Evolutionary conservation across 2,329 filamentous ascomycete species (phyloP), one percentile per base, ranked within the genome.

Genomic region (Fusarium dlaminii): DNA sequence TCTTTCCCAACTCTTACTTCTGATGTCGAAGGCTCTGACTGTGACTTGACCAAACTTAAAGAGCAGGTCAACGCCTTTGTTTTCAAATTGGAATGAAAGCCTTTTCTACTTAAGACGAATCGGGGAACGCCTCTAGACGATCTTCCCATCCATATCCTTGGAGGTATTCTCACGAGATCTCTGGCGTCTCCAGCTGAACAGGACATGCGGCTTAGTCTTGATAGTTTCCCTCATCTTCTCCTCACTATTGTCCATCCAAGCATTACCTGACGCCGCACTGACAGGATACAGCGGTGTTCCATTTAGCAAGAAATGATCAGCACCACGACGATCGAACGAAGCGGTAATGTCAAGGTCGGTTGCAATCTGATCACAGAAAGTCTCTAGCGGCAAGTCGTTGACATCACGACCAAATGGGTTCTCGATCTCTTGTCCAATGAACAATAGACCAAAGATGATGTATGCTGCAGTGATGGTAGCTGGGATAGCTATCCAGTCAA

Each of bases 401-500:
- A 95, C 93, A 74, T 96, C 94, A 72, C 90, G 87, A 59, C 94
- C 94, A 81, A 96, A 96, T 3, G 94, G 94, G 77, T 96, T 94
- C 81, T 96, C 94, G 72, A 96, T 93, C 82, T 96, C 93, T 71
- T 90, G 90, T 39, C 94, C 94, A 77, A 96, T 96, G 70, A 88
- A 84, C 36, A 87, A 82, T 29, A 96, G 89, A 24, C 93, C 93
- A 63, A 96, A 89, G 80, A 96, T 96, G 75, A 96, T 96, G 81
- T 96, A 96, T 4, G 92, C 90, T 3, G 91, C 92, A 5, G 86
- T 87, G 18, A 95, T 85, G 42, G 91, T 92, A 34, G 91, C 94
- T 0, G 94, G 94, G 72, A 96, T 95, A 13, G 94, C 92, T 72
- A 95, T 87, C 92, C 92, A 96, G 15, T 82, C 80, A 3, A 97